Evolutionary conservation across 768 basidiomycete species (phyloP).

Genomic region (Phanerochaete sordida): DNA sequence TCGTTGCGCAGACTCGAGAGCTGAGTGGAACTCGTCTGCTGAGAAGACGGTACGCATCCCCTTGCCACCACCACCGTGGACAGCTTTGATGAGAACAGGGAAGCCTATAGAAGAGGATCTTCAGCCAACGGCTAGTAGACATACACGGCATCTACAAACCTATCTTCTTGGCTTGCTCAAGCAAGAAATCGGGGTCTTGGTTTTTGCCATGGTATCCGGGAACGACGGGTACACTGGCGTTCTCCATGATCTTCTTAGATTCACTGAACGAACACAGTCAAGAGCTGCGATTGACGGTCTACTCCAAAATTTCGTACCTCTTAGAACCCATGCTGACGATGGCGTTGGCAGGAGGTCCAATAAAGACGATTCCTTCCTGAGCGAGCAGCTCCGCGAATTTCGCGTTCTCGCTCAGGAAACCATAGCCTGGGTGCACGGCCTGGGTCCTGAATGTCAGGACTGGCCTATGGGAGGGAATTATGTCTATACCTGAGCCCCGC

Average conservation of each 20-base stretch:
- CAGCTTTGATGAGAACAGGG: conserved; percentile 94
- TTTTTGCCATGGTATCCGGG: conserved; percentile 90
- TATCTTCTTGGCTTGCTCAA: conserved; percentile 64
- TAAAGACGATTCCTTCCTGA: conserved; percentile 81
- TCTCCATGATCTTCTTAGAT: conserved; percentile 92
- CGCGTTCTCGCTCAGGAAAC: conserved; percentile 92
- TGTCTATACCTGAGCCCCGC: conserved; percentile 73
- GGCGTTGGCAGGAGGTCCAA: conserved; percentile 85
- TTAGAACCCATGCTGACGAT: conserved; percentile 96
- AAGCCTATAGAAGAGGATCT: conserved; percentile 49
- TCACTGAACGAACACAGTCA: conserved; percentile 45
- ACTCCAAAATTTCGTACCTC: conserved; percentile 45
- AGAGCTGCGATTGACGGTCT: neutral
- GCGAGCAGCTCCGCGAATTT: conserved; percentile 71
- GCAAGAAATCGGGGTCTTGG: conserved; percentile 72
- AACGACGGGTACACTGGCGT: conserved; percentile 89
- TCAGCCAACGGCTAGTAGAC: neutral
- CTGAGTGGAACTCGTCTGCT: conserved; percentile 70
- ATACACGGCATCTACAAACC: conserved; percentile 35
- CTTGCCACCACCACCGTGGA: conserved; percentile 93
- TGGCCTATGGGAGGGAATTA: neutral
- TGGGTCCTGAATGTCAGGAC: conserved; percentile 23
- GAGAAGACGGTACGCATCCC: conserved; percentile 85
- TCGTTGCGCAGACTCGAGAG: conserved; percentile 81
- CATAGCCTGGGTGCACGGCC: conserved; percentile 94